Conservation (phyloP, 371 early-diverging fungal species). For the Apophysomyces variabilis region DNA sequence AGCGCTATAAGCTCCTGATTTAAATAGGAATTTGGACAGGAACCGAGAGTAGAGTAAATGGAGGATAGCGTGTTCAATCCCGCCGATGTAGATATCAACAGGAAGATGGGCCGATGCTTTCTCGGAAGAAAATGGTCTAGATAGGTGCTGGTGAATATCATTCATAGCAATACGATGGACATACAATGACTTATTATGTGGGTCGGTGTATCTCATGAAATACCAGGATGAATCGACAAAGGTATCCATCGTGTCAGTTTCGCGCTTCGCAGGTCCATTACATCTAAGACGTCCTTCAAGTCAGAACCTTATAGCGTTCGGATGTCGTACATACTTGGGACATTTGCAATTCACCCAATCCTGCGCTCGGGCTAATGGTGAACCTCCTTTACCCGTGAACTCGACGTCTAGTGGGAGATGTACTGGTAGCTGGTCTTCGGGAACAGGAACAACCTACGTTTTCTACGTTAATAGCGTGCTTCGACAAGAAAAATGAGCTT, state of each 20-base stretch:
- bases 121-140: conserved; percentile 63
- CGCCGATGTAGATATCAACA: conserved; percentile 94
- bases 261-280: conserved; percentile 74
- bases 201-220: conserved; percentile 84
- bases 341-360: conserved; percentile 73
- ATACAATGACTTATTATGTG: conserved; percentile 64
- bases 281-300: conserved; percentile 48
- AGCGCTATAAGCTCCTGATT: conserved; percentile 50
- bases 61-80: conserved; percentile 93
- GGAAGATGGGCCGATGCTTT: conserved; percentile 73
- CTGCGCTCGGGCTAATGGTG: conserved; percentile 64
- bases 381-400: conserved; percentile 74
- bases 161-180: background rate
- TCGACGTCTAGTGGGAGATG: conserved; percentile 68
- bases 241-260: conserved; percentile 96
- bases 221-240: conserved; percentile 98
- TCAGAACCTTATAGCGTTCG: background rate
- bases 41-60: conserved; percentile 96
- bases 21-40: conserved; percentile 79
- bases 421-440: conserved; percentile 83
- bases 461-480: background rate
- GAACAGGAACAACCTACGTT: conserved; percentile 73
- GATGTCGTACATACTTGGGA: conserved; percentile 66
- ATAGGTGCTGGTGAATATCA: background rate
- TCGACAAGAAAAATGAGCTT: background rate